Conservation (phyloP, 345 rosid species). For the Xanthoceras sorbifolium region DNA sequence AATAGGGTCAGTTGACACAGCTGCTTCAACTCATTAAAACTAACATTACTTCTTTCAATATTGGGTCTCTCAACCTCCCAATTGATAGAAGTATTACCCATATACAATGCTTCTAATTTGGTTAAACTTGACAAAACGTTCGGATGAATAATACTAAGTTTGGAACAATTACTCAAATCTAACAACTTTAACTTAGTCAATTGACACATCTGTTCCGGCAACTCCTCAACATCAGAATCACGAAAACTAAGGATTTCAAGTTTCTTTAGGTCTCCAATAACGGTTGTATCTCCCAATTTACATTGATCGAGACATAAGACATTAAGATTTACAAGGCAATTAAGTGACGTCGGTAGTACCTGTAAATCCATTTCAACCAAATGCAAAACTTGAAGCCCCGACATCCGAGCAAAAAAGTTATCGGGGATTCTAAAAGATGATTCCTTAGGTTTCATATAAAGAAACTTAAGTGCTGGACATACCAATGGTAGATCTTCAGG, state of each 20-base stretch:
- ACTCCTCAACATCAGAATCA: not conserved
- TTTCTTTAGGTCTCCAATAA: slow-evolving; percentile 5
- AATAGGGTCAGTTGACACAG: slow-evolving; percentile 20
- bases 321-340: not conserved
- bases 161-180: too few species aligned
- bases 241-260: slow-evolving; percentile 19
- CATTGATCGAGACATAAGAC: slow-evolving; percentile 18
- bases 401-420: slow-evolving; percentile 11
- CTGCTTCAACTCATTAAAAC: slow-evolving; percentile 23
- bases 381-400: slow-evolving; percentile 27
- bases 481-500: not conserved
- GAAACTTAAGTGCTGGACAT: not conserved
- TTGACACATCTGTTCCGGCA: slow-evolving; percentile 36
- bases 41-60: not conserved
- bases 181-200: too few species aligned
- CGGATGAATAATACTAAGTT: too few species aligned
- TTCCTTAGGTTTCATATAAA: not conserved
- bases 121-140: slow-evolving; percentile 6
- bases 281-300: not conserved
- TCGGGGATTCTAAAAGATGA: not conserved
- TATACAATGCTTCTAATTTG: slow-evolving; percentile 29
- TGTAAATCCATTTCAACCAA: not conserved
- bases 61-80: not conserved
- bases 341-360: slow-evolving; percentile 15
- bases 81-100: slow-evolving; percentile 1